phyloP scores from a whole-genome alignment of 805 yeast species.

The Dipodascopsis uninucleata region DNA sequence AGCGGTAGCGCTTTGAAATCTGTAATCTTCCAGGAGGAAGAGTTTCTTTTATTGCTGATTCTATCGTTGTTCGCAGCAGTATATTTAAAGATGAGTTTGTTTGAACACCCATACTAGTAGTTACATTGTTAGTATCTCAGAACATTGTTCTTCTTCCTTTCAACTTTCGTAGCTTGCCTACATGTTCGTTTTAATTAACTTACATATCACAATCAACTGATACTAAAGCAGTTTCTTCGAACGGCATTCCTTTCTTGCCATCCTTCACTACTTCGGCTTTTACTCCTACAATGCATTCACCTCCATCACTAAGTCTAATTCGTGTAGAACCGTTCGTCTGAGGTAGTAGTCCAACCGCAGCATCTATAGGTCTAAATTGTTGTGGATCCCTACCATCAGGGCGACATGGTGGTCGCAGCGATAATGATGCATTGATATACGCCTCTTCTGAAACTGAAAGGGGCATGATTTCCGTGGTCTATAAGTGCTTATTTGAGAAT shows the following conservation, averaged over 20 bases:
- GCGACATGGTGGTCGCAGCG: slow-evolving; percentile 57
- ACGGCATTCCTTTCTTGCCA: too few species aligned
- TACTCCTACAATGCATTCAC: slow-evolving; percentile 88
- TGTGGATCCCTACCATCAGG: slow-evolving; percentile 76
- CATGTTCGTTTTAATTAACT: too few species aligned
- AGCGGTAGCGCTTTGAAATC: slow-evolving; percentile 71
- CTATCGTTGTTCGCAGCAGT: slow-evolving; percentile 59
- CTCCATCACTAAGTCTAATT: slow-evolving; percentile 80
- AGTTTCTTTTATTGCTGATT: slow-evolving; percentile 50
- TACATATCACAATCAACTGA: slow-evolving; percentile 55
- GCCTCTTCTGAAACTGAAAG: slow-evolving; percentile 41
- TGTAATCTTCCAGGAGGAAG: slow-evolving; percentile 52
- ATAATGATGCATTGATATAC: slow-evolving; percentile 73
- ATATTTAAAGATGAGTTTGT: slow-evolving; percentile 57
- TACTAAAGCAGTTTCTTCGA: slow-evolving; percentile 57
- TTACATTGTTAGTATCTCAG: slow-evolving; percentile 2
- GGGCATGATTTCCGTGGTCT: too few species aligned
- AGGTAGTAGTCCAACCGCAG: slow-evolving; percentile 75
- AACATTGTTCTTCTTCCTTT: not conserved
- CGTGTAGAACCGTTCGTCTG: slow-evolving; percentile 91
- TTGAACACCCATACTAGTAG: slow-evolving; percentile 34
- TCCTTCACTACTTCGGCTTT: slow-evolving; percentile 70
- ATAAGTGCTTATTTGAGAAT: too few species aligned
- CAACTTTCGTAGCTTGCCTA: not conserved
- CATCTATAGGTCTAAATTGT: slow-evolving; percentile 84